phyloP scores from a whole-genome alignment of 139 green algal genomes.

The Chlamydomonas schloesseri region DNA sequence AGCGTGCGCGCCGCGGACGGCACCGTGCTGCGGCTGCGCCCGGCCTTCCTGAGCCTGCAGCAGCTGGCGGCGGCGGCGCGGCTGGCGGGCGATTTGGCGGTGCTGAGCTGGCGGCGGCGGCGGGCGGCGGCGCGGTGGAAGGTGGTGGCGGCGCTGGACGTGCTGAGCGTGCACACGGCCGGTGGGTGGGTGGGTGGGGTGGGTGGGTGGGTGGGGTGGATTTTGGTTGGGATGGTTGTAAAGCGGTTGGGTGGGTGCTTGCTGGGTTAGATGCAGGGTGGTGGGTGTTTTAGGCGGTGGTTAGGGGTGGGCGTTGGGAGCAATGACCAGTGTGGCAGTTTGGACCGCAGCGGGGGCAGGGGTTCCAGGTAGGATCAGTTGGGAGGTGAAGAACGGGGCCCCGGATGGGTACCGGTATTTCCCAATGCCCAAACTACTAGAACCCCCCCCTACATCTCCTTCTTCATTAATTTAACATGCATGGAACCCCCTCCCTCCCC shows the following conservation, averaged over 20 bases:
- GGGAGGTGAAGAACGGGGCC: too few species aligned
- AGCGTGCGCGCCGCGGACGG: slow-evolving; percentile 32
- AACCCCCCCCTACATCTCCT: too few species aligned
- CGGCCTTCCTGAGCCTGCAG: slow-evolving; percentile 37
- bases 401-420: too few species aligned
- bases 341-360: too few species aligned
- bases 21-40: slow-evolving; percentile 15
- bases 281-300: too few species aligned
- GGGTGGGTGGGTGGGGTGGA: background rate
- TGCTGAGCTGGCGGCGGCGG: slow-evolving; percentile 31
- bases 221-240: background rate
- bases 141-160: slow-evolving; percentile 36
- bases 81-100: slow-evolving; percentile 14
- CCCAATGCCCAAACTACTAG: too few species aligned
- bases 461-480: too few species aligned
- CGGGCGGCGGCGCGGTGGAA: slow-evolving; percentile 10
- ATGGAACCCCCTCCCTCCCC: too few species aligned
- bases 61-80: slow-evolving; percentile 15
- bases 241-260: background rate
- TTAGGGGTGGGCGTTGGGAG: too few species aligned
- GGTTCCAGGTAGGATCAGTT: too few species aligned
- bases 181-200: background rate
- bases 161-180: slow-evolving; percentile 26
- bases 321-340: too few species aligned
- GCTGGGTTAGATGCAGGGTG: too few species aligned